phyloP scores from a whole-genome alignment of 768 basidiomycete genomes.

The Leccinum boreale region DNA sequence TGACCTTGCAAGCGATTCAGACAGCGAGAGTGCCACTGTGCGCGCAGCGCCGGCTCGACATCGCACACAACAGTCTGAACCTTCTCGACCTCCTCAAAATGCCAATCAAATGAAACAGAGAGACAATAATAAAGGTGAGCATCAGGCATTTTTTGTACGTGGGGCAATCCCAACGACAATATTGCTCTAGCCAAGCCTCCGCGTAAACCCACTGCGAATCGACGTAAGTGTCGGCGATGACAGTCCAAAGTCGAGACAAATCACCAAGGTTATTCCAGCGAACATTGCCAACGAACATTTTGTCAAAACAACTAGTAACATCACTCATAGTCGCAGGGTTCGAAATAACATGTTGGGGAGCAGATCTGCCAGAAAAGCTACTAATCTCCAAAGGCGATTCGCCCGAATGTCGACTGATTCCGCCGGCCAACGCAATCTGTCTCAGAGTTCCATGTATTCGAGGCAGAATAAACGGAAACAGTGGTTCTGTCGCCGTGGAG shows the following conservation, averaged over 20 bases:
- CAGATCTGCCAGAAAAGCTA: slow-evolving; percentile 5
- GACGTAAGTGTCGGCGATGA: slow-evolving; percentile 9
- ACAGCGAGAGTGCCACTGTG: slow-evolving; percentile 15
- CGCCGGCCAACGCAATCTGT: neutral
- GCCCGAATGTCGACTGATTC: slow-evolving; percentile 22
- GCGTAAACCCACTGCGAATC: slow-evolving; percentile 1
- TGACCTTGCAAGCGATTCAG: slow-evolving; percentile 4
- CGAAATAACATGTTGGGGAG: slow-evolving; percentile 3
- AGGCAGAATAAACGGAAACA: slow-evolving; percentile 6
- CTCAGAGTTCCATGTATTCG: neutral
- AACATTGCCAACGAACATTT: slow-evolving; percentile 1
- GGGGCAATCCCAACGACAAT: neutral
- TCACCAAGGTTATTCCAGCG: slow-evolving; percentile 12
- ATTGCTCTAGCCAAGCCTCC: slow-evolving; percentile 8
- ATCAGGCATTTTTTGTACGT: neutral
- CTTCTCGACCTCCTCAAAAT: neutral
- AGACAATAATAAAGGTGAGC: slow-evolving; percentile 9
- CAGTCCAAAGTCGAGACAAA: neutral
- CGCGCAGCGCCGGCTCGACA: slow-evolving; percentile 5
- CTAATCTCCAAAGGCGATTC: slow-evolving; percentile 2
- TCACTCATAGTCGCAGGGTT: neutral
- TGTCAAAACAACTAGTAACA: slow-evolving; percentile 1
- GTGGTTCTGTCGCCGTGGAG: slow-evolving; percentile 14
- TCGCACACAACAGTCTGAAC: neutral
- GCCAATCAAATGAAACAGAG: neutral